A percentile compares a stretch with the other conserved stretches of the same genome.
These are phyloP conservation scores for Naganishia vishniacii DNA, from an alignment of 768 basidiomycete genomes.

Conservation along the genomic window DNA sequence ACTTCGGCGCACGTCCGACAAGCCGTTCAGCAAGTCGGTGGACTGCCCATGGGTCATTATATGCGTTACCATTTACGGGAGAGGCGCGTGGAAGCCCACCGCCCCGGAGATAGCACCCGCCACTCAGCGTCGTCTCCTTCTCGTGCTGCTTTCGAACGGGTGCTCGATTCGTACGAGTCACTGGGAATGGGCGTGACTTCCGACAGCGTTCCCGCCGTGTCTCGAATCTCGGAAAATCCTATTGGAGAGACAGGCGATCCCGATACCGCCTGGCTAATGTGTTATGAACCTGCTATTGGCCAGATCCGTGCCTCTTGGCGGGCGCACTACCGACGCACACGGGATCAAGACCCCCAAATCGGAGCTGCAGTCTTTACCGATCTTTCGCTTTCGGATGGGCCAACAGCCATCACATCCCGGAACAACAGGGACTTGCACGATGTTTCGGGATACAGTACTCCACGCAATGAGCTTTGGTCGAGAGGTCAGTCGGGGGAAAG, in stretches of 20 bases:
- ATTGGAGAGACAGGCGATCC: neutral
- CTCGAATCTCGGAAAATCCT: neutral
- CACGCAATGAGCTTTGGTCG: slow-evolving; percentile 9
- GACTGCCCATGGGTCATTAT: slow-evolving; percentile 10
- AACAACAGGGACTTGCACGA: no score
- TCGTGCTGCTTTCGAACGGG: neutral
- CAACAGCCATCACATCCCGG: no score
- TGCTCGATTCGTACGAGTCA: slow-evolving; percentile 6
- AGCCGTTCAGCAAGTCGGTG: slow-evolving; percentile 3
- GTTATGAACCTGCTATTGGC: slow-evolving; percentile 24
- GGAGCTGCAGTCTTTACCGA: neutral
- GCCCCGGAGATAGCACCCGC: neutral
- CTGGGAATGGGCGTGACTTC: slow-evolving; percentile 4
- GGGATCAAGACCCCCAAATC: neutral
- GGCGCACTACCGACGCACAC: slow-evolving; percentile 12
- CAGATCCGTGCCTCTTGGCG: slow-evolving; percentile 22
- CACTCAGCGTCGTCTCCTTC: neutral
- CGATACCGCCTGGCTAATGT: slow-evolving; percentile 19
- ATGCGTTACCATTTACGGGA: slow-evolving; percentile 19
- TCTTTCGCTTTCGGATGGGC: neutral
- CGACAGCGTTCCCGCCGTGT: neutral
- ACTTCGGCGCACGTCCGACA: slow-evolving; percentile 29
- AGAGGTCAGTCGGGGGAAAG: neutral
- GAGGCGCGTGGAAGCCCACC: neutral
- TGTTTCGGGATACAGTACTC: no score